Evolutionary conservation across 2,329 filamentous ascomycete species (phyloP).

Genomic region (Rasamsonia emersonii): DNA sequence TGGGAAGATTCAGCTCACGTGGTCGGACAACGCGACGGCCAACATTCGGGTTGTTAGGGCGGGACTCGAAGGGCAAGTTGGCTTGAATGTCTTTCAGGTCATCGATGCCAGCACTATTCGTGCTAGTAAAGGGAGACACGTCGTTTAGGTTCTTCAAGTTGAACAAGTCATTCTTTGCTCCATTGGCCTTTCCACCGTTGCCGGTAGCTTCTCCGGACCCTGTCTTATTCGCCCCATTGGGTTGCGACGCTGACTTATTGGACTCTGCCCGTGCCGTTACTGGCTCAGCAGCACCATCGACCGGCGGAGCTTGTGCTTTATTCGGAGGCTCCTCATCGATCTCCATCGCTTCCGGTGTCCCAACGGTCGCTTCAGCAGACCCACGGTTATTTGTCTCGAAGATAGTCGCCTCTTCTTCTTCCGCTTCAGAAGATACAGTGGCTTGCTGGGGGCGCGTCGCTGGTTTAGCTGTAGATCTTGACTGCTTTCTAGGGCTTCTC

Average conservation of each 20-base stretch:
- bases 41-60: constrained; percentile 36
- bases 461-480: constrained; percentile 19
- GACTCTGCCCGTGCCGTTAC: constrained; percentile 5
- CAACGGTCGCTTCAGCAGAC: constrained; percentile 11
- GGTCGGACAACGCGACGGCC: constrained; percentile 29
- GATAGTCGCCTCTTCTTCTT: constrained; percentile 27
- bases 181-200: constrained; percentile 7
- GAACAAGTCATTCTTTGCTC: constrained; percentile 19
- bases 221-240: constrained; percentile 9
- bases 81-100: constrained; percentile 46
- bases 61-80: constrained; percentile 52
- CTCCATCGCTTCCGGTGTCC: constrained; percentile 37
- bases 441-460: constrained; percentile 23
- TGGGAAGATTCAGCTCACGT: constrained; percentile 39
- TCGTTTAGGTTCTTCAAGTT: constrained; percentile 44
- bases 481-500: constrained; percentile 27
- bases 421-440: constrained; percentile 30
- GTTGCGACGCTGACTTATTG: constrained; percentile 13
- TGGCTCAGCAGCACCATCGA: constrained; percentile 5
- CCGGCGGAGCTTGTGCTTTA: constrained; percentile 5
- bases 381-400: constrained; percentile 13
- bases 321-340: constrained; percentile 31
- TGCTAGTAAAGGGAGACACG: constrained; percentile 40
- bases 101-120: constrained; percentile 41
- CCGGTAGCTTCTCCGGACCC: constrained; percentile 9